phyloP scores from a whole-genome alignment of 1,139 yeast species.

The Candida albicans region DNA sequence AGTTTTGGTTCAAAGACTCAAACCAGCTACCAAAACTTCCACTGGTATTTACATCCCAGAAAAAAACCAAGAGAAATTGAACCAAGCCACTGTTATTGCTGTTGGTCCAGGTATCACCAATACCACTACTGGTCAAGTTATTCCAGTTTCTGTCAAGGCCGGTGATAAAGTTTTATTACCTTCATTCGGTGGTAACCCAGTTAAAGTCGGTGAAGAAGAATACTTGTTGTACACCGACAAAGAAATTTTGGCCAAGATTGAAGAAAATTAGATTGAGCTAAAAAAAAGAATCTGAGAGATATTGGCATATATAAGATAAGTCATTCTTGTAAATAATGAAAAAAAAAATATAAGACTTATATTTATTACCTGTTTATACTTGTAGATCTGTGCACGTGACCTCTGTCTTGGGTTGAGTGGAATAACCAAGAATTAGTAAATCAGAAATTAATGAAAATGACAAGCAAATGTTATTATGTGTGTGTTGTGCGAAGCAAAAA shows the following conservation, averaged over 20 bases:
- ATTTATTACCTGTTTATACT: no score
- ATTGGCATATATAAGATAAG: no score
- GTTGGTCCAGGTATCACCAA: constrained; percentile 81
- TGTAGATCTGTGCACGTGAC: no score
- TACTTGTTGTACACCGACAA: constrained; percentile 80
- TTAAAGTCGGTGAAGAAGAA: constrained; percentile 84
- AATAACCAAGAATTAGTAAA: no score
- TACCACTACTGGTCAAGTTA: constrained; percentile 61
- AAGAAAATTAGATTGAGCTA: constrained; percentile 21
- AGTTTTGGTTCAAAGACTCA: constrained; percentile 89
- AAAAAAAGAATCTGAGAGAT: background rate
- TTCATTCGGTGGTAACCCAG: constrained; percentile 80
- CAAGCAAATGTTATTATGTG: no score
- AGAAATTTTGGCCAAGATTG: constrained; percentile 91
- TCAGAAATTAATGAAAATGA: no score
- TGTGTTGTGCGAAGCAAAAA: no score
- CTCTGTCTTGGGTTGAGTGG: no score
- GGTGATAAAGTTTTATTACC: constrained; percentile 96
- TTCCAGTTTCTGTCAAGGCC: constrained; percentile 71
- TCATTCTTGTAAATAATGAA: constrained; percentile 3
- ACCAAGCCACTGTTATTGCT: constrained; percentile 77
- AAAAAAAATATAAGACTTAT: background rate
- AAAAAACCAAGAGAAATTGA: constrained; percentile 90
- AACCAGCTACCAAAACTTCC: constrained; percentile 90
- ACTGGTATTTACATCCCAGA: constrained; percentile 96